Conservation (phyloP, 768 basidiomycete genomes). For the Mycena vitilis region DNA sequence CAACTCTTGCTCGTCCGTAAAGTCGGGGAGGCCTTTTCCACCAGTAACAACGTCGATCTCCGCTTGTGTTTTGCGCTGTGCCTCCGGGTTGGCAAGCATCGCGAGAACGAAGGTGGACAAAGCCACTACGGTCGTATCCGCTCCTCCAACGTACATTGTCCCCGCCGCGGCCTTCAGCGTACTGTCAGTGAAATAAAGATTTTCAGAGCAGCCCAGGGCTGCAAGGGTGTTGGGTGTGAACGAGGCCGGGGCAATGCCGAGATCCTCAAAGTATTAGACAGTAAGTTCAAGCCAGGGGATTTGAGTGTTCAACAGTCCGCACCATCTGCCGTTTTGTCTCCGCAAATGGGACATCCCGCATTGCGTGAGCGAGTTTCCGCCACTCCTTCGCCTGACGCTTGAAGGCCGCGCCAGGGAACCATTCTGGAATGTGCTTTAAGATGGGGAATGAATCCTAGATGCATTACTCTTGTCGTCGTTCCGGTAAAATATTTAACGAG, state of each 20-base stretch:
- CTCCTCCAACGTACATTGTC: conserved; percentile 17
- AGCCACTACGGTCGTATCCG: conserved; percentile 31
- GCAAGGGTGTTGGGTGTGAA: not conserved
- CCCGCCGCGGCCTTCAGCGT: conserved; percentile 1
- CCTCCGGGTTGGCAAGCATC: conserved; percentile 41
- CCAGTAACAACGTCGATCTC: conserved; percentile 37
- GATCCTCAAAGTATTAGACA: not conserved
- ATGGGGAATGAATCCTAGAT: conserved; percentile 36
- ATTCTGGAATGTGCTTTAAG: conserved; percentile 44
- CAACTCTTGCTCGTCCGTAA: conserved; percentile 1
- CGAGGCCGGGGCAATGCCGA: not conserved
- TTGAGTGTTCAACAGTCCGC: not conserved
- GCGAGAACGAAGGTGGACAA: conserved; percentile 39
- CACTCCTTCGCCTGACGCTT: conserved; percentile 36
- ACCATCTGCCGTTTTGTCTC: conserved; percentile 28
- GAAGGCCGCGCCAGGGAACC: conserved; percentile 48
- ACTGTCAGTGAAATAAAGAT: not conserved
- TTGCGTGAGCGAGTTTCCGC: conserved; percentile 1
- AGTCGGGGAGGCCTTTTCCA: not conserved
- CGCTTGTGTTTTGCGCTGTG: conserved; percentile 39
- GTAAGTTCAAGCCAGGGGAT: not conserved
- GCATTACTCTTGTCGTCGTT: not conserved
- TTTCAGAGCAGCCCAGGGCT: not conserved
- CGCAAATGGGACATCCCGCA: conserved; percentile 28
- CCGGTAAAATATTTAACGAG: not conserved